Percentiles rank a stretch among this genome's conserved stretches.
Conservation (phyloP, 306 rosid genomes). For the Alnus rubra region DNA sequence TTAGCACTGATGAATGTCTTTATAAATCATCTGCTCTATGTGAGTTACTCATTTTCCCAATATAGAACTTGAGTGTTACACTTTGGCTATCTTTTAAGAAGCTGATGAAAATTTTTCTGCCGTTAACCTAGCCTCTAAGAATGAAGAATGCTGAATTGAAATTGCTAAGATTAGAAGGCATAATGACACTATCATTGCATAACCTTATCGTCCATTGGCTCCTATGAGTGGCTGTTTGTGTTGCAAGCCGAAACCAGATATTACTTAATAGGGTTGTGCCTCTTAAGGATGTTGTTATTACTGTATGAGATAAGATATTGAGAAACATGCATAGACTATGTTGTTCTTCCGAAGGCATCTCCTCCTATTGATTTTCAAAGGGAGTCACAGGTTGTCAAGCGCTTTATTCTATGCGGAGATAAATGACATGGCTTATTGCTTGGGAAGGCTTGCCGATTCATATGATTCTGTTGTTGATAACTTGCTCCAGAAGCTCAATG, state of each 20-base stretch:
- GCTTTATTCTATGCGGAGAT: no score
- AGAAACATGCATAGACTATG: background rate
- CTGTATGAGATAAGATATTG: background rate
- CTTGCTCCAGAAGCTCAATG: no score
- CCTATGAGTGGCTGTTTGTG: background rate
- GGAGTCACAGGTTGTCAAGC: no score
- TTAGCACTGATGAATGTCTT: no score
- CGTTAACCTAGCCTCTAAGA: background rate
- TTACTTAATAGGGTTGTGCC: background rate
- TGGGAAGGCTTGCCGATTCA: no score
- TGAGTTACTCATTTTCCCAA: no score
- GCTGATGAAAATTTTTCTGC: background rate
- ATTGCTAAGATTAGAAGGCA: background rate
- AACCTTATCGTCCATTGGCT: background rate
- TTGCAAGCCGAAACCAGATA: background rate
- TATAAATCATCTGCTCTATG: no score
- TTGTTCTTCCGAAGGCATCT: no score
- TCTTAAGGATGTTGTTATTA: background rate
- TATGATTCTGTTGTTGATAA: no score
- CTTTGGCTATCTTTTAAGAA: background rate
- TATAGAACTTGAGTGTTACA: no score
- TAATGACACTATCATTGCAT: background rate
- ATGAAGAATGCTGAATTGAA: background rate
- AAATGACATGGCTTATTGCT: no score
- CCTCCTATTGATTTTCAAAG: no score